Evolutionary conservation across 2,329 filamentous ascomycete genomes (phyloP).

Genomic region (Clarireedia monteithiana): DNA sequence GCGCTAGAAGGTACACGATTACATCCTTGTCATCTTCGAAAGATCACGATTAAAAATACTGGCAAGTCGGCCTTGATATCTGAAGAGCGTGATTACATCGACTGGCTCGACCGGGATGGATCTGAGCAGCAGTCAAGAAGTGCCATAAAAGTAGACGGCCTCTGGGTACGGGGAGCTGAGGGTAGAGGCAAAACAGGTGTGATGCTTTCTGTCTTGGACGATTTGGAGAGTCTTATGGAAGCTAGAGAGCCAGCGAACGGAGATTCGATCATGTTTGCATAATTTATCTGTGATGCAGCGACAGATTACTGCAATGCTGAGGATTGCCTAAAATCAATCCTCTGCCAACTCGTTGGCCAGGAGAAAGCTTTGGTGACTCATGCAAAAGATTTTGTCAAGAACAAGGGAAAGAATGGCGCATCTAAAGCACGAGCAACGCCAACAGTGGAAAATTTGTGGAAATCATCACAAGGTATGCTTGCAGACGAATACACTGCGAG

Average conservation of each 20-base stretch:
- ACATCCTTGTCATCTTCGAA: too few species aligned
- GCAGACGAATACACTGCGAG: background rate
- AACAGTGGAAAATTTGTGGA: background rate
- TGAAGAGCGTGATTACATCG: too few species aligned
- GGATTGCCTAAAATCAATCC: background rate
- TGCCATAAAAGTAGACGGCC: too few species aligned
- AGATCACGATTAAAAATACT: too few species aligned
- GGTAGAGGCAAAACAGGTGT: conserved; percentile 6
- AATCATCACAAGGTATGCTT: background rate
- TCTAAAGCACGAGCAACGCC: background rate
- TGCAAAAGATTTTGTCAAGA: background rate
- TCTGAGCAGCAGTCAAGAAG: too few species aligned
- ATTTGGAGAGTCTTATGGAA: background rate
- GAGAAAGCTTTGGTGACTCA: background rate
- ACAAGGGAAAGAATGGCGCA: background rate
- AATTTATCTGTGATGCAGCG: conserved; percentile 5
- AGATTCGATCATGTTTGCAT: background rate
- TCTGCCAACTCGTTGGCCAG: background rate
- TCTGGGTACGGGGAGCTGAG: conserved; percentile 2
- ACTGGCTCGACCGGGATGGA: too few species aligned
- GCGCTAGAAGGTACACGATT: too few species aligned
- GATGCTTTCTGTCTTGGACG: conserved; percentile 3
- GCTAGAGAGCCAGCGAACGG: background rate
- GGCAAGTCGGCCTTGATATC: too few species aligned
- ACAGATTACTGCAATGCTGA: conserved; percentile 4